Evolutionary conservation across 768 basidiomycete genomes (phyloP), one percentile per base, ranked within the genome.

Genomic region (Suillus variegatus): DNA sequence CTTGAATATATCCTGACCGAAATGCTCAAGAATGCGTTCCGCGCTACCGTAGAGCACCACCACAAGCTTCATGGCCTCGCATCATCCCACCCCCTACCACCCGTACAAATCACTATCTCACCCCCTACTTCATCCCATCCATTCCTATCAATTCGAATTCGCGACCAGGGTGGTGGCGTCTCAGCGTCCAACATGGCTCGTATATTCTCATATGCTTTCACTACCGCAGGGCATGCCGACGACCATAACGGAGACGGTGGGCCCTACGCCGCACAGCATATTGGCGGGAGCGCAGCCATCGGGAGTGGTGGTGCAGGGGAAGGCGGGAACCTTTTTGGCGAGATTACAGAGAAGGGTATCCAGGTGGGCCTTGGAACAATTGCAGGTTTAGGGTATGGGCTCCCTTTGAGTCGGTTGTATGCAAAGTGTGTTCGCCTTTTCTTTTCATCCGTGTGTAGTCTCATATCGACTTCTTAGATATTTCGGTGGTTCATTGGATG

Each of bases 181-280:
- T 83, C 88, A 0, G 88, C 88, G 3, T 79, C 83, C 12, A 86
- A 95, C 74, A 86, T 95, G 83, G 79, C 84, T 22, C 85, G 87
- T 54, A 91, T 96, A 64, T 96, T 96, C 77, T 94, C 93, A 20
- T 96, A 96, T 75, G 93, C 93, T 7, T 96, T 95, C 74, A 95
- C 94, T 6, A 95, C 94, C 6, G 93, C 93, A 4, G 89, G 88
- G 7, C 78, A 83, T 51, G 69, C 73, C 6, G 81, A 79, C 25
- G 79, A 82, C 52, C 73, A 75, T 10, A 82, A 81, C 57, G 82
- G 75, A 5, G 71, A 73, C 18, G 85, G 79, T 12, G 92, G 91
- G 0, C 92, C 92, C 1, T 92, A 93, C 68, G 90, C 90, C 51
- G 90, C 90, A 51, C 89, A 93, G 71, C 84, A 91, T 68, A 78